Evolutionary conservation across 352 stramenopile genomes (phyloP), one percentile per base, ranked within the genome.

Genomic region (Globisporangium cystogenes): DNA sequence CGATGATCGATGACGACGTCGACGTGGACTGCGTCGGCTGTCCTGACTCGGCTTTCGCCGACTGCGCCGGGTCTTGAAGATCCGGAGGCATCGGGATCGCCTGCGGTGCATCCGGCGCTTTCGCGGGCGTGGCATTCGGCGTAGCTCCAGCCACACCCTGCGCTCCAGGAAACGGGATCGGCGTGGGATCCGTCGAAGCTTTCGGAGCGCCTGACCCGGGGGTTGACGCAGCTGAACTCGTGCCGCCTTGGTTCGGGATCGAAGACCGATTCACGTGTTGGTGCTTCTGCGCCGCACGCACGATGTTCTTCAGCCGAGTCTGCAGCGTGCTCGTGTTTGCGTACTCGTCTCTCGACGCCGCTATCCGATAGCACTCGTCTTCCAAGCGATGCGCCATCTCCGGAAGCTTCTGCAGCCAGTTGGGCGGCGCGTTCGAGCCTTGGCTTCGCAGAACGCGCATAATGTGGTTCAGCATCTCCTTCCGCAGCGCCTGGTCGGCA

Each of bases 381-480:
- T 99, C 96, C 39, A 99, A 74, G 44, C 96, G 85, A 57, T 98
- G 95, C 1, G 96, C 96, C 96, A 99, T 99, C 62, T 99, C 92
- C 0, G 96, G 96, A 20, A 99, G 75, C 61, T 98, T 98, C 55
- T 98, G 89, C 42, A 99, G 69, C 96, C 96, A 99, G 63, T 98
- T 97, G 24, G 92, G 73, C 4, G 93, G 90, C 6, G 96, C 94
- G 71, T 99, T 98, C 29, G 95, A 95, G 35, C 96, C 92, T 49
- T 98, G 88, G 48, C 95, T 94, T 59, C 98, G 86, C 36, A 99
- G 77, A 21, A 99, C 82, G 16, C 94, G 85, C 62, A 98, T 96
- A 59, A 97, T 98, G 36, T 93, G 79, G 60, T 84, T 87, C 45
- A 93, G 63, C 80, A 95, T 93, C 59, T 93, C 80, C 54, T 87